Evolutionary conservation across 164 flowering plant species (phyloP), one percentile per base, ranked within the genome.

Genomic region (Chloranthus sessilifolius): DNA sequence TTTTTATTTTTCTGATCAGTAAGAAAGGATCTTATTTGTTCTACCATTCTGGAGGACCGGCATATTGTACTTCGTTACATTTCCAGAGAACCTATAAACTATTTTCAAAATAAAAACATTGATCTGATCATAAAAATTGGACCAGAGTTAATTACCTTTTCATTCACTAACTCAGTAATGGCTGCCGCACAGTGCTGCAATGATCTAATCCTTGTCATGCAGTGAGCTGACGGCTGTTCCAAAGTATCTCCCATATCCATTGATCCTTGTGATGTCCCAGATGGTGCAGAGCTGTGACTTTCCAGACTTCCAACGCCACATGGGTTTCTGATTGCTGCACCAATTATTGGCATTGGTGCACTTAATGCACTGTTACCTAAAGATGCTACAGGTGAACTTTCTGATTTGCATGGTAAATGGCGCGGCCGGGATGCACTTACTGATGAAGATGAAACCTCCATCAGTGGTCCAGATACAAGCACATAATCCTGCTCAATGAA

Each of bases 401-500:
- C 76, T 25, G 76, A 58, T 63, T 68, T 83, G 63, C 56, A 61
- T 9, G 69, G 76, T 2, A 63, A 61, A 54, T 67, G 59, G 43
- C 64, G 65, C 43, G 67, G 77, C 62, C 62, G 78, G 30, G 79
- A 70, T 57, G 65, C 69, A 68, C 72, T 58, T 17, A 60, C 57
- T 33, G 85, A 73, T 28, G 80, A 71, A 58, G 85, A 78, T 34
- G 88, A 70, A 3, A 52, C 60, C 47, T 84, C 95, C 58, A 71
- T 20, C 12, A 81, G 74, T 11, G 96, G 88, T 28, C 90, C 86
- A 53, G 90, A 74, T 7, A 94, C 99, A 50, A 94, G 54, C 47
- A 94, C 99, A 77, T 89, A 94, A 63, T 94, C 99, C 66, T 77
- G 88, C 64, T 80, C 95, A 68, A 74, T 75, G 50, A 69, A 71